Percentiles rank a stretch among this genome's conserved stretches.
phyloP scores from a whole-genome alignment of 1,284 basidiomycete genomes.

The Acaromyces ingoldii region DNA sequence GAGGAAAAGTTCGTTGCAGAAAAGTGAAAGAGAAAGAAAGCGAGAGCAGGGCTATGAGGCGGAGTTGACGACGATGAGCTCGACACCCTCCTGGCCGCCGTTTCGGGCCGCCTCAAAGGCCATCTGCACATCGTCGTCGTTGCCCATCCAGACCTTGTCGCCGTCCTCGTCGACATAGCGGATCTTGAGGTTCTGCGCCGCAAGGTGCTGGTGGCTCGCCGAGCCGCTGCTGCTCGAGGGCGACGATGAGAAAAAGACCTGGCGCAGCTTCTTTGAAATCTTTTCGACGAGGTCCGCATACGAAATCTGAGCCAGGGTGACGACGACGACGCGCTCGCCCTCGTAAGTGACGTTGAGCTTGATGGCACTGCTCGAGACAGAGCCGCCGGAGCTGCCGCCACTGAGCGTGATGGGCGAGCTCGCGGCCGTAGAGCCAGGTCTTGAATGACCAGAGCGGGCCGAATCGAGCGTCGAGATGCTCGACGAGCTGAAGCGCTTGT shows the following conservation, averaged over 20 bases:
- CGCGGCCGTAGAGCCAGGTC: conserved; percentile 34
- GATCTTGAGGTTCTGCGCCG: conserved; percentile 11
- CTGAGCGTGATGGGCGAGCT: conserved; percentile 29
- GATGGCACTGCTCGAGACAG: too few relatives aligned
- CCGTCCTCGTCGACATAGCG: conserved; percentile 48
- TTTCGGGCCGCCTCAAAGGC: conserved; percentile 31
- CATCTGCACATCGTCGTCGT: conserved; percentile 48
- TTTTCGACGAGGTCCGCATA: conserved; percentile 79
- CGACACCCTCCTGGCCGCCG: conserved; percentile 21
- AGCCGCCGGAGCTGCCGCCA: background rate
- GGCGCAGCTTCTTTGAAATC: conserved; percentile 81
- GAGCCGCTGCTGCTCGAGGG: background rate
- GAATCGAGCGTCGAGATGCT: conserved; percentile 34
- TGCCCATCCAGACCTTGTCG: conserved; percentile 41
- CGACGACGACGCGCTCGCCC: conserved; percentile 83
- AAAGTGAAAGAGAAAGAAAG: background rate
- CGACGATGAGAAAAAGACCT: background rate
- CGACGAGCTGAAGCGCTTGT: conserved; percentile 31
- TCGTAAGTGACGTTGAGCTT: conserved; percentile 62
- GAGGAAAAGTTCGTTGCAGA: too few relatives aligned
- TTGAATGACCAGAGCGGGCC: conserved; percentile 19
- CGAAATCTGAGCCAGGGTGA: conserved; percentile 70
- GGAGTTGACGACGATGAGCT: conserved; percentile 8
- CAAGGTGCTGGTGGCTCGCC: background rate
- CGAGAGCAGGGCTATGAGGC: background rate